Conservation (phyloP, 139 green algal genomes). For the Micromonas commoda region DNA sequence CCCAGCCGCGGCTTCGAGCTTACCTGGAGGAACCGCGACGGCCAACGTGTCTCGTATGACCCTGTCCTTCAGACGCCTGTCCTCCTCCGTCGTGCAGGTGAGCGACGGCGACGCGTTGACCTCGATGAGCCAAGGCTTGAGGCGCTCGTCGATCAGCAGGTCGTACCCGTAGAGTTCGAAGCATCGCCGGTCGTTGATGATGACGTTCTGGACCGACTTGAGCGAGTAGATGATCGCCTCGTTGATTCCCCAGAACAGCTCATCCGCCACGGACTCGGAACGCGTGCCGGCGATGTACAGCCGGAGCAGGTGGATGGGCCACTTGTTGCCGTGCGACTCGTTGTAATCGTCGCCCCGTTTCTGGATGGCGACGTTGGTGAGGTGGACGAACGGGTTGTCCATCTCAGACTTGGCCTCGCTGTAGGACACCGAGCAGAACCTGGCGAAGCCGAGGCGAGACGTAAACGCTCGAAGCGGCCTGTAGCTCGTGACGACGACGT, state of each 20-base stretch:
- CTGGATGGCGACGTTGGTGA: slow-evolving; percentile 75
- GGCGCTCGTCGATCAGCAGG: slow-evolving; percentile 52
- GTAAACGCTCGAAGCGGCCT: slow-evolving; percentile 61
- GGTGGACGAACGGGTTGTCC: slow-evolving; percentile 62
- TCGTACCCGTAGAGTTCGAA: slow-evolving; percentile 75
- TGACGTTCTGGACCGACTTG: slow-evolving; percentile 45
- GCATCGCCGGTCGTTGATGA: slow-evolving; percentile 70
- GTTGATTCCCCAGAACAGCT: slow-evolving; percentile 50
- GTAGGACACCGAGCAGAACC: slow-evolving; percentile 75
- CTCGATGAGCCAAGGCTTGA: slow-evolving; percentile 71
- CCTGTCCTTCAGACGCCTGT: slow-evolving; percentile 19
- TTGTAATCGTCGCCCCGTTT: slow-evolving; percentile 57
- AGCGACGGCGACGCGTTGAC: slow-evolving; percentile 46
- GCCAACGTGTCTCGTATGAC: not conserved
- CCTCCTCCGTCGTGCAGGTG: slow-evolving; percentile 16
- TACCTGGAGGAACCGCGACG: not conserved
- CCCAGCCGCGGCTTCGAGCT: not conserved
- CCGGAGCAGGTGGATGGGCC: slow-evolving; percentile 49
- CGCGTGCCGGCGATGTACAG: slow-evolving; percentile 36
- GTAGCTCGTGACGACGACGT: slow-evolving; percentile 59
- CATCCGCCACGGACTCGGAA: slow-evolving; percentile 18
- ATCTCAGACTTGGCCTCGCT: slow-evolving; percentile 45
- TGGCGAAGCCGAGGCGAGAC: slow-evolving; percentile 59
- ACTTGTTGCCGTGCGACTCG: slow-evolving; percentile 64
- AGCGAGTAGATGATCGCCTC: slow-evolving; percentile 23